Percentiles rank a stretch among this genome's conserved stretches.
phyloP scores from a whole-genome alignment of 306 rosid genomes.

The Vigna unguiculata region DNA sequence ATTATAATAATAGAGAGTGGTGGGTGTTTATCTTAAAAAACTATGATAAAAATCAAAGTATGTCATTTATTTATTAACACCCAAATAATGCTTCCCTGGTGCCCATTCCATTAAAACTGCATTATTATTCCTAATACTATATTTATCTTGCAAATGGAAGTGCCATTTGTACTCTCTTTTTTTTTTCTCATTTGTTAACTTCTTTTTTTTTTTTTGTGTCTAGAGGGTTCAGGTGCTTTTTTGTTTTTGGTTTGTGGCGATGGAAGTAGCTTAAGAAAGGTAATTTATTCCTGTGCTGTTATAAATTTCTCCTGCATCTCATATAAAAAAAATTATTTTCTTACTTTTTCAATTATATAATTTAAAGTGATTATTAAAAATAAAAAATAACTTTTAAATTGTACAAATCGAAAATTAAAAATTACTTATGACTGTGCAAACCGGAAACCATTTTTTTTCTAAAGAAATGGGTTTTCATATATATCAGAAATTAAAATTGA shows the following conservation, averaged over 20 bases:
- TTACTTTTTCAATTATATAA: too few species aligned
- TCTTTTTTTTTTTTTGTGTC: not conserved
- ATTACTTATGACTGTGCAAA: too few species aligned
- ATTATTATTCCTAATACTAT: constrained; percentile 35
- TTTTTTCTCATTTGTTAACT: not conserved
- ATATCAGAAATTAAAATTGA: too few species aligned
- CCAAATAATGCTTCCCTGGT: constrained; percentile 43
- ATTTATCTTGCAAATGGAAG: not conserved
- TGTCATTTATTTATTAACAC: constrained; percentile 34
- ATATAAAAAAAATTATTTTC: too few species aligned
- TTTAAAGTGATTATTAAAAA: too few species aligned
- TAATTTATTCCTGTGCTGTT: too few species aligned
- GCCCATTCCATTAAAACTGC: constrained; percentile 41
- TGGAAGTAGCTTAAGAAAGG: too few species aligned
- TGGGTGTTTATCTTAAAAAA: constrained; percentile 39
- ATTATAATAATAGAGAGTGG: constrained; percentile 19
- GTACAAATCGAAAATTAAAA: too few species aligned
- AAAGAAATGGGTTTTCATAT: too few species aligned
- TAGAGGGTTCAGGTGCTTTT: not conserved
- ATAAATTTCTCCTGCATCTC: too few species aligned
- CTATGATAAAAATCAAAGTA: constrained; percentile 5
- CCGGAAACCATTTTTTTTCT: too few species aligned
- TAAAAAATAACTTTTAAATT: too few species aligned
- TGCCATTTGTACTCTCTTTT: not conserved
- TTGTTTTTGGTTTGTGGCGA: not conserved